Evolutionary conservation across 352 stramenopile species (phyloP).

Genomic region (Globisporangium cederbergense): DNA sequence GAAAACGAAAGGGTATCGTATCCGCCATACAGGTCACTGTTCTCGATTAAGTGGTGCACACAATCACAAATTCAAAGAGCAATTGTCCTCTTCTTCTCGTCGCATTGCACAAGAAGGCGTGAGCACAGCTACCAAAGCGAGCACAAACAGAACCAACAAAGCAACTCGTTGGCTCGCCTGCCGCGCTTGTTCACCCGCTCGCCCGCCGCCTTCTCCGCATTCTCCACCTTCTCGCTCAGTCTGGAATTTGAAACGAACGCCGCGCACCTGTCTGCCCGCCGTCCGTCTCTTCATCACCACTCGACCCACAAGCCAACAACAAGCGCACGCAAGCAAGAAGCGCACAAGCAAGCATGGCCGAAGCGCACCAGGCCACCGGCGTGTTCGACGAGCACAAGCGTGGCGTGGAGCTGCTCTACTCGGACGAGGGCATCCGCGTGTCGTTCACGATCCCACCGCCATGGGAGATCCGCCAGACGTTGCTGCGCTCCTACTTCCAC

Average conservation of each 20-base stretch:
- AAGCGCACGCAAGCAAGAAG: not conserved
- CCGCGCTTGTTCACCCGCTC: too few relatives aligned
- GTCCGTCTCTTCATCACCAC: not conserved
- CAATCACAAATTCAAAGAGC: not conserved
- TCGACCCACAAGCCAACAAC: not conserved
- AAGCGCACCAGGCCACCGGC: slow-evolving; percentile 81
- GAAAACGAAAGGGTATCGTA: too few relatives aligned
- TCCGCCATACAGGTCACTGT: not conserved
- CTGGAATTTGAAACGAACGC: slow-evolving; percentile 16
- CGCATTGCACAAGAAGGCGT: not conserved
- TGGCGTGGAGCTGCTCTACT: slow-evolving; percentile 84
- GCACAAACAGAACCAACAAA: not conserved
- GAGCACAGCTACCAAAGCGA: too few relatives aligned
- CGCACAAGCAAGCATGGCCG: slow-evolving; percentile 48
- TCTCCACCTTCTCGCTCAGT: slow-evolving; percentile 4
- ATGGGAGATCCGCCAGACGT: slow-evolving; percentile 61
- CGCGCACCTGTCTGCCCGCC: not conserved
- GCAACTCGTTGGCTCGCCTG: not conserved
- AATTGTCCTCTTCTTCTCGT: not conserved
- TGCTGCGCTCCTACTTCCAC: slow-evolving; percentile 65
- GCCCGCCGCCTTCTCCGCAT: not conserved
- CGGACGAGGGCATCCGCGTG: slow-evolving; percentile 76
- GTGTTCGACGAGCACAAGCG: slow-evolving; percentile 87
- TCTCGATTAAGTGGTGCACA: not conserved
- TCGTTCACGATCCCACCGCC: slow-evolving; percentile 83